phyloP scores from a whole-genome alignment of 2,329 filamentous ascomycete genomes.

The Cytospora piceicola region DNA sequence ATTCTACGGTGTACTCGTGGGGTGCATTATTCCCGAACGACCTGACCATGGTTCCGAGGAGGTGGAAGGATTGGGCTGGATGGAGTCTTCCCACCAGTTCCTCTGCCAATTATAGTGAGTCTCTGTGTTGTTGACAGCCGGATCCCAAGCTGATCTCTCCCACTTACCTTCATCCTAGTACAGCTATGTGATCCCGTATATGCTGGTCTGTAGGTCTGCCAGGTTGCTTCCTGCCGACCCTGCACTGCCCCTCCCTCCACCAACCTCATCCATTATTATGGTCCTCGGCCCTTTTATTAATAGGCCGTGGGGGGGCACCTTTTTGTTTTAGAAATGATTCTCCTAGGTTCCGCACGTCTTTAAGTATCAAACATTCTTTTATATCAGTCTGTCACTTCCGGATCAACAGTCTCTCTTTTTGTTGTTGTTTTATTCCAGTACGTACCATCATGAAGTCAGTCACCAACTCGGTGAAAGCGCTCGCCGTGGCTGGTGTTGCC shows the following conservation, averaged over 20 bases:
- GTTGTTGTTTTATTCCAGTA: neutral
- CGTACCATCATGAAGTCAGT: slow-evolving; percentile 17
- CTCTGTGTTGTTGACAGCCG: neutral
- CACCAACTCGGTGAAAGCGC: slow-evolving; percentile 14
- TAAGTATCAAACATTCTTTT: neutral
- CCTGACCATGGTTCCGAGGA: neutral
- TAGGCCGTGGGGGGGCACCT: neutral
- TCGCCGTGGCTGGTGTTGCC: slow-evolving; percentile 21
- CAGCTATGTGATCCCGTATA: too few relatives aligned
- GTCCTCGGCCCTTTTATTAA: slow-evolving; percentile 4
- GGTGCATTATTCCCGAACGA: neutral
- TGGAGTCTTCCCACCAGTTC: neutral
- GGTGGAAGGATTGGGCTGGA: neutral
- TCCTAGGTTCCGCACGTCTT: neutral
- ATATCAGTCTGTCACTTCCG: slow-evolving; percentile 20
- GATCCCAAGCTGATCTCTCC: neutral
- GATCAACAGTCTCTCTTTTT: neutral
- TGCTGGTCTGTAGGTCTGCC: neutral
- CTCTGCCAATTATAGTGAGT: neutral
- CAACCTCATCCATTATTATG: neutral
- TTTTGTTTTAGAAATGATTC: neutral
- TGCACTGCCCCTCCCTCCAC: neutral
- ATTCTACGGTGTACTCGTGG: neutral
- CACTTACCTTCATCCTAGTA: neutral
- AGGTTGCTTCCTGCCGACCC: neutral